Evolutionary conservation across 306 rosid genomes (phyloP).

Genomic region (Pterocarpus macrocarpus): DNA sequence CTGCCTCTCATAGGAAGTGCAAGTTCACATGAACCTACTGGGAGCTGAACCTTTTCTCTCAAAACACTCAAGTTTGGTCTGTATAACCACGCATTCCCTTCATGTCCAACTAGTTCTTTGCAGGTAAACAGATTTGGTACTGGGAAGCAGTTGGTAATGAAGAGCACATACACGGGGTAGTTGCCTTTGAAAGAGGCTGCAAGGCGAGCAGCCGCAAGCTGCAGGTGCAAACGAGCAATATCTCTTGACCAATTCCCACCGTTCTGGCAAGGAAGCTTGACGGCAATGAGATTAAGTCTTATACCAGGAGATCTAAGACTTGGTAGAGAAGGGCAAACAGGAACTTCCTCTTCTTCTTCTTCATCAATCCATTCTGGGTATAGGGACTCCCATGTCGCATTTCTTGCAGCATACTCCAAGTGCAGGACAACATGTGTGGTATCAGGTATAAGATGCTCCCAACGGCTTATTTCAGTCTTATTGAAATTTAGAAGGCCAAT

Average conservation of each 20-base stretch:
- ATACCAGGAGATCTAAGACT: constrained; percentile 66
- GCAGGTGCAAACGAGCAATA: constrained; percentile 87
- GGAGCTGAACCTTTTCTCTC: constrained; percentile 78
- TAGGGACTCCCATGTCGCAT: constrained; percentile 83
- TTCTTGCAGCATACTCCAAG: constrained; percentile 65
- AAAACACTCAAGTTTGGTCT: constrained; percentile 74
- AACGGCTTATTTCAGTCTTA: constrained; percentile 59
- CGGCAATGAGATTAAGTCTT: constrained; percentile 76
- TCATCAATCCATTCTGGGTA: constrained; percentile 99
- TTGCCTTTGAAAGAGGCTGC: constrained; percentile 83
- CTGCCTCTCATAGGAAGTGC: constrained; percentile 82
- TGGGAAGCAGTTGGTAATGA: constrained; percentile 77
- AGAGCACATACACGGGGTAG: constrained; percentile 74
- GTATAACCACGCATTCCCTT: constrained; percentile 84
- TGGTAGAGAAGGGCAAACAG: constrained; percentile 84
- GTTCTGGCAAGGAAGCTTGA: constrained; percentile 84
- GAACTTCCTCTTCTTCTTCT: constrained; percentile 85
- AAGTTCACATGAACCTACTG: constrained; percentile 93
- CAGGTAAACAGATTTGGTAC: constrained; percentile 81
- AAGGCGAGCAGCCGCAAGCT: constrained; percentile 86
- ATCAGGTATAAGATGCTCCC: constrained; percentile 75
- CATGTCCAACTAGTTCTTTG: constrained; percentile 68
- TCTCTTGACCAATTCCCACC: constrained; percentile 84
- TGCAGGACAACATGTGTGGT: constrained; percentile 59
- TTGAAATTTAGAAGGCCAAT: constrained; percentile 83